phyloP scores from a whole-genome alignment of 108 stramenopile genomes.

The Skeletonema tropicum region DNA sequence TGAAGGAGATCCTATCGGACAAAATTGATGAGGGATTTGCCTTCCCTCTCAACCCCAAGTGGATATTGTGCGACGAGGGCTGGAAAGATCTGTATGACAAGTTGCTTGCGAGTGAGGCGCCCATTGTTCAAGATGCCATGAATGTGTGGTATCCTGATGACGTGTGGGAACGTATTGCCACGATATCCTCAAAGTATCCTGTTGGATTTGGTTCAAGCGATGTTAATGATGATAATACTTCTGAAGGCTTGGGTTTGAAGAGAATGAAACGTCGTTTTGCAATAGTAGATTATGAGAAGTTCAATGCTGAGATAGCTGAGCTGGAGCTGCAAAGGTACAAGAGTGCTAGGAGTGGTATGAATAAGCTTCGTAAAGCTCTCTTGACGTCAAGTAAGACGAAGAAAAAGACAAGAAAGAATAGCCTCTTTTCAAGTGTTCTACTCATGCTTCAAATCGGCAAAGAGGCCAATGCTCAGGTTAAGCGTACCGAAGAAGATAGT shows the following conservation, averaged over 20 bases:
- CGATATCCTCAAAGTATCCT: background rate
- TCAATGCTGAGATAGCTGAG: background rate
- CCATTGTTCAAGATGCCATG: background rate
- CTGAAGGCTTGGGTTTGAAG: too few species aligned
- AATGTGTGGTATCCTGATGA: background rate
- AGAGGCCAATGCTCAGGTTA: too few species aligned
- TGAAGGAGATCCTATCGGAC: background rate
- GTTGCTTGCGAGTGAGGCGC: background rate
- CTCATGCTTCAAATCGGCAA: too few species aligned
- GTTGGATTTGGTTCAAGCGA: background rate
- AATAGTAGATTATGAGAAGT: background rate
- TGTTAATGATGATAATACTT: background rate
- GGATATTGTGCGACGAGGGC: slow-evolving; percentile 26
- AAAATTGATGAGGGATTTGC: slow-evolving; percentile 18
- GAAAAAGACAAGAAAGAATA: too few species aligned
- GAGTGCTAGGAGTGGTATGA: background rate
- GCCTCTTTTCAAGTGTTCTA: too few species aligned
- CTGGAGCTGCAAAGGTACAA: background rate
- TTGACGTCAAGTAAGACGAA: too few species aligned
- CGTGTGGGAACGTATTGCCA: background rate
- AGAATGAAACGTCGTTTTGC: background rate
- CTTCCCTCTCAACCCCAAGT: slow-evolving; percentile 22
- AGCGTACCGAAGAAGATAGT: too few species aligned
- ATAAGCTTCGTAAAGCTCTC: too few species aligned
- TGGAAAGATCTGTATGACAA: slow-evolving; percentile 28